Percentiles rank a stretch among this genome's conserved stretches.
phyloP scores from a whole-genome alignment of 2,329 filamentous ascomycete genomes.

The Aaosphaeria pasadenensis region DNA sequence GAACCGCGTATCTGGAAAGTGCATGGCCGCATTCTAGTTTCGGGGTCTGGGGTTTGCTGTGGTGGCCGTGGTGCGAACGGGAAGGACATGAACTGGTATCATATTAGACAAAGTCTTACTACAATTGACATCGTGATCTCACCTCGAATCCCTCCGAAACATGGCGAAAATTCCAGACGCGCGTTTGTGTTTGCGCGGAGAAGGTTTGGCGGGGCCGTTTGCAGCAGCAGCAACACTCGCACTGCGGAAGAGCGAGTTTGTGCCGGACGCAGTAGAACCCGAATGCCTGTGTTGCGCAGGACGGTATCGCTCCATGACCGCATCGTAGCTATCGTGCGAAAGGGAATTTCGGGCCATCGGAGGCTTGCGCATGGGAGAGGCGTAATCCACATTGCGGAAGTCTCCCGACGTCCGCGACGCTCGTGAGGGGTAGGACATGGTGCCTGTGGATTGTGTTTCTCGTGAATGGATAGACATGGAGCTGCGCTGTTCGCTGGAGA shows the following conservation, averaged over 20 bases:
- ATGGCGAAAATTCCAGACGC: conserved; percentile 28
- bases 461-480: conserved; percentile 33
- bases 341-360: conserved; percentile 14
- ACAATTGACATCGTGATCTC: neutral
- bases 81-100: conserved; percentile 21
- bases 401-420: conserved; percentile 25
- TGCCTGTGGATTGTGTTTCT: conserved; percentile 33
- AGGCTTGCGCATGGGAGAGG: conserved; percentile 14
- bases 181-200: conserved; percentile 23
- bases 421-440: conserved; percentile 31
- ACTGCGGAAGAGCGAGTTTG: conserved; percentile 19
- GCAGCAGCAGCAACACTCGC: conserved; percentile 11
- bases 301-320: conserved; percentile 12
- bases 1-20: conserved; percentile 22
- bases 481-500: conserved; percentile 29
- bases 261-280: conserved; percentile 18
- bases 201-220: conserved; percentile 6
- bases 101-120: too few relatives aligned
- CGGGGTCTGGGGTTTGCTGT: conserved; percentile 18
- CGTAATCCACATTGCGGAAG: conserved; percentile 16
- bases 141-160: conserved; percentile 31
- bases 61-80: conserved; percentile 20
- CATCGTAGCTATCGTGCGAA: conserved; percentile 16
- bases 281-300: conserved; percentile 19
- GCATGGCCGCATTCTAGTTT: conserved; percentile 31